Percentiles rank a stretch among this genome's conserved stretches.
phyloP scores from a whole-genome alignment of 768 basidiomycete species.

The Rhizopogon vinicolor region DNA sequence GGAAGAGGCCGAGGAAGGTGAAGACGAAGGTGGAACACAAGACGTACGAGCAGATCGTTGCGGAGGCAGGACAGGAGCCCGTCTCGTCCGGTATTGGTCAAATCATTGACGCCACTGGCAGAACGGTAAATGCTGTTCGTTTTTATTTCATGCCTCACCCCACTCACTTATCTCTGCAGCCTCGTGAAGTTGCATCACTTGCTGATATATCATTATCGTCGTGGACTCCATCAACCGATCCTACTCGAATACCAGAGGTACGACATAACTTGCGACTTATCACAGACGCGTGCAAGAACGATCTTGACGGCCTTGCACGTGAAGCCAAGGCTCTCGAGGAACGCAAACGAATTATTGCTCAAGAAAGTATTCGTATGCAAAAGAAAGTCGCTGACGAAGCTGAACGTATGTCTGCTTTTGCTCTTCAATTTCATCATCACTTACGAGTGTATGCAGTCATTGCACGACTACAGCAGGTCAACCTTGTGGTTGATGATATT shows the following conservation, averaged over 20 bases:
- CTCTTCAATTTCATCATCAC: conserved; percentile 1
- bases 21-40: conserved; percentile 90
- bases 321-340: conserved; percentile 86
- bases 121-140: conserved; percentile 56
- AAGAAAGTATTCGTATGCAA: conserved; percentile 67
- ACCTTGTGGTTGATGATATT: conserved; percentile 72
- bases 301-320: conserved; percentile 83
- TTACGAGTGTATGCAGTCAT: conserved; percentile 52
- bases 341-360: conserved; percentile 63
- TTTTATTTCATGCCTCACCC: neutral
- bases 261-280: conserved; percentile 92
- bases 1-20: conserved; percentile 83
- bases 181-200: conserved; percentile 83
- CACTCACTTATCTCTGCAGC: conserved; percentile 37
- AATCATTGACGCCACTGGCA: conserved; percentile 93
- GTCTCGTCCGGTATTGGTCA: conserved; percentile 61
- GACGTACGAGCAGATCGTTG: conserved; percentile 94
- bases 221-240: conserved; percentile 87
- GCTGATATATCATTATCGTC: conserved; percentile 69
- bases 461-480: conserved; percentile 69
- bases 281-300: conserved; percentile 72
- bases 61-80: conserved; percentile 71
- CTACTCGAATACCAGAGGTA: conserved; percentile 91
- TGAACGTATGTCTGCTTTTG: conserved; percentile 45
- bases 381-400: conserved; percentile 75